Conservation (phyloP, 495 filamentous ascomycete genomes). For the Trichocladium uniseriatum region DNA sequence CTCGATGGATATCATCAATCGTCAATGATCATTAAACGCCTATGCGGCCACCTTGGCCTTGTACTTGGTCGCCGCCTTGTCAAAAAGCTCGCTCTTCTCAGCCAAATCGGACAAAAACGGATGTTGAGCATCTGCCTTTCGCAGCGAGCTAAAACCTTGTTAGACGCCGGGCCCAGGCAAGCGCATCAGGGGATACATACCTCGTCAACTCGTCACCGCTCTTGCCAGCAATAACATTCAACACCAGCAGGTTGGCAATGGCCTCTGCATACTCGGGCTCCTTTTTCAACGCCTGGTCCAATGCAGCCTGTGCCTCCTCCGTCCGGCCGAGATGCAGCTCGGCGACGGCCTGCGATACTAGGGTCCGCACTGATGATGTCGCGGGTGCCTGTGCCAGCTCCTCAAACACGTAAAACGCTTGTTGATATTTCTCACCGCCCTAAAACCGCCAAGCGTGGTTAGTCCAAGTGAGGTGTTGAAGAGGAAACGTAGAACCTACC, state of each 20-base stretch:
- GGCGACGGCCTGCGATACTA: conserved; percentile 81
- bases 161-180: not conserved
- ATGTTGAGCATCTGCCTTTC: conserved; percentile 51
- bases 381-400: conserved; percentile 83
- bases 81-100: conserved; percentile 71
- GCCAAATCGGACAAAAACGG: conserved; percentile 56
- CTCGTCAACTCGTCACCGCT: conserved; percentile 48
- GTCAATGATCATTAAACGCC: conserved; percentile 5
- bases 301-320: conserved; percentile 79
- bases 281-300: conserved; percentile 69
- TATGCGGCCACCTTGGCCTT: conserved; percentile 59
- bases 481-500: conserved; percentile 42
- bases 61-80: conserved; percentile 70
- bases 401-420: conserved; percentile 96
- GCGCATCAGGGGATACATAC: conserved; percentile 34
- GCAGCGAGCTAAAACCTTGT: conserved; percentile 41
- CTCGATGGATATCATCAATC: conserved; percentile 16
- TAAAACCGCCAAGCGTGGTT: conserved; percentile 23
- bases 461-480: not conserved
- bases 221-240: conserved; percentile 67
- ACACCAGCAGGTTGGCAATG: conserved; percentile 71
- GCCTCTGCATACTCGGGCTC: conserved; percentile 60
- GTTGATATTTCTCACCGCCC: conserved; percentile 95
- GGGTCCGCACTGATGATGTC: conserved; percentile 53
- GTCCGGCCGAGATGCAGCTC: conserved; percentile 85